These are phyloP conservation scores for Trichoderma sp. DNA, from an alignment of 2,329 filamentous ascomycete species.

Conservation along the genomic window DNA sequence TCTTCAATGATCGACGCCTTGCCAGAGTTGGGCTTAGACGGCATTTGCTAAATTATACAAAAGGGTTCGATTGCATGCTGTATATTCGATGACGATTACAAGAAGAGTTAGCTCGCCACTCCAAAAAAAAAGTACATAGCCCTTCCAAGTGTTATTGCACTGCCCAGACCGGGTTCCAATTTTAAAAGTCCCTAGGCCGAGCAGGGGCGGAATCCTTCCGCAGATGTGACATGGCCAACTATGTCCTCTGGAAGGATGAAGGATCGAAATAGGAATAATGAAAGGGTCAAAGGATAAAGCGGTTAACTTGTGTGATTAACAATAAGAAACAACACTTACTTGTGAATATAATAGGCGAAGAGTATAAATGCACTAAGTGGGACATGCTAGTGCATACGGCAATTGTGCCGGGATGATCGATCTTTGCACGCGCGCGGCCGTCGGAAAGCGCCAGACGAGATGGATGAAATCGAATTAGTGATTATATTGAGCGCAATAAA, in stretches of 20 bases:
- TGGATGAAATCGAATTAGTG: not conserved
- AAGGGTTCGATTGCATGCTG: not conserved
- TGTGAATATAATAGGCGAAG: not conserved
- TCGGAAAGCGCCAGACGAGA: slow-evolving; percentile 2
- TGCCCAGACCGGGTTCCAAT: not conserved
- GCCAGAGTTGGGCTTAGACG: not conserved
- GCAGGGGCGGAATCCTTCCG: not conserved
- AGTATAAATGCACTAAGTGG: not conserved
- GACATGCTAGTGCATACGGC: not conserved
- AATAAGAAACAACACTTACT: not conserved
- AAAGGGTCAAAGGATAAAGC: not conserved
- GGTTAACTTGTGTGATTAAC: not conserved
- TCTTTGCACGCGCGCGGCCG: not conserved
- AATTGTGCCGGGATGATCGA: slow-evolving; percentile 2
- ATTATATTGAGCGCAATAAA: not conserved
- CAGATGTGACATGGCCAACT: not conserved
- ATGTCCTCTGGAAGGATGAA: slow-evolving; percentile 3
- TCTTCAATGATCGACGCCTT: slow-evolving; percentile 12
- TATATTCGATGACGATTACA: not conserved
- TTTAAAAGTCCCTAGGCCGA: not conserved
- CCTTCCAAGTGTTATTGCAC: not conserved
- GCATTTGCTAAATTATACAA: not conserved
- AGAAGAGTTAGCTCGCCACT: not conserved
- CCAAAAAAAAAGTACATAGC: no score
- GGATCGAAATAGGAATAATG: slow-evolving; percentile 15